Evolutionary conservation across 352 stramenopile genomes (phyloP), one percentile per base, ranked within the genome.

Genomic region (Phytophthora citricola): DNA sequence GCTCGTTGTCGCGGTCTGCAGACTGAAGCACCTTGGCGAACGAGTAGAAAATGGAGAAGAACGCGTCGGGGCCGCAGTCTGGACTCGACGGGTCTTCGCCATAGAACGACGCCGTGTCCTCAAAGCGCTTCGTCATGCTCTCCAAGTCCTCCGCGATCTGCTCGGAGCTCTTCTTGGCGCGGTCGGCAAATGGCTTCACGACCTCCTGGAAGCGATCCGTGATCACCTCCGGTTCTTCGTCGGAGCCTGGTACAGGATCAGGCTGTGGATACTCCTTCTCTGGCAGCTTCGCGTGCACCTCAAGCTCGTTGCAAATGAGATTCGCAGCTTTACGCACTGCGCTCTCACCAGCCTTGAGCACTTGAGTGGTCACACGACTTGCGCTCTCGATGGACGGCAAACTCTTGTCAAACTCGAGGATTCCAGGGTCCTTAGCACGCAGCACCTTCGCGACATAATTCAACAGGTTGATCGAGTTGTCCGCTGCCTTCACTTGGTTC

Each of bases 21-120:
- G 83, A 83, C 71, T 93, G 85, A 39, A 95, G 64, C 20, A 93
- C 70, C 69, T 95, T 93, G 5, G 83, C 83, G 60, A 93, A 93
- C 53, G 85, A 93, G 46, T 92, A 90, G 26, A 95, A 93, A 49
- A 95, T 91, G 15, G 85, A 93, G 59, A 95, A 95, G 56, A 95
- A 95, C 11, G 80, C 69, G 36, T 95, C 85, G 0, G 87, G 87
- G 2, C 85, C 85, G 43, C 76, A 86, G 40, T 93, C 85, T 2
- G 78, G 75, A n/a, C 75, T 91, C 36, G 82, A 68, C 0, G 84
- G 79, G 54, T 94, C 84, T 75, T 95, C 87, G 17, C 87, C 83
- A 45, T 91, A 93, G 50, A 83, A 95, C 27, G 63, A 71, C 4
- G 83, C 85, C 5, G 80, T 91, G 46, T 91, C 71, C 39, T 90